Evolutionary conservation across 2,329 filamentous ascomycete species (phyloP), one percentile per base, ranked within the genome.

Genomic region (Penicillium capsulatum): DNA sequence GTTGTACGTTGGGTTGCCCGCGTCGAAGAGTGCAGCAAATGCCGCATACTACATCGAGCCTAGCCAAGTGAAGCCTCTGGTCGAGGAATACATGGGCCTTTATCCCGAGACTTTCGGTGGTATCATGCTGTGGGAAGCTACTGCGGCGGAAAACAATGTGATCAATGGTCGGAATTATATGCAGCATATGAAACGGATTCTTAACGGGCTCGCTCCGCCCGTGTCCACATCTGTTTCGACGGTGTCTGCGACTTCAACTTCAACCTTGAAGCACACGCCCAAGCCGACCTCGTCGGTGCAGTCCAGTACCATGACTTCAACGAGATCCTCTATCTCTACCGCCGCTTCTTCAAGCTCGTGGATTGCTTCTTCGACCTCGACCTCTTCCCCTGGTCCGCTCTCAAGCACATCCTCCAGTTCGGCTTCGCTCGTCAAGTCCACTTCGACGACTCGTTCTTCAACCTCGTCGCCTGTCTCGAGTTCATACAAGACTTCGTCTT

Each of bases 51-150:
- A 79, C 52, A 57, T 80, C 11, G 58, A 54, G 1, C 71, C 72
- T 0, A 41, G 50, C 1, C 67, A 78, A 42, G 74, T 70, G 2
- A 57, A 69, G 37, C 51, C 54, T 2, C 48, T 80, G 36, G 59
- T 79, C 16, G 48, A 59, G n/a, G 51, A 59, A 29, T 73, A 69
- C 45, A 66, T 66, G 44, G 54, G 54, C 11, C 54, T 63, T 15
- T 64, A 67, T 43, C 58, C 64, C 1, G 40, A 62, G 15, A 61
- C 58, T 2, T 80, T 80, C 47, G 77, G 75, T 28, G 78, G 78
- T 61, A 64, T 79, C 28, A 80, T 80, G 76, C 56, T 80, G 4
- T 80, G 74, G 74, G 76, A 79, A 36, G 73, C 75, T 4, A 75
- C 72, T 1, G 64, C 65, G 8, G 69, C 69, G n/a, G 58, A 66